Conservation (phyloP, 2,329 filamentous ascomycete genomes). For the Diaporthe nobilis region DNA sequence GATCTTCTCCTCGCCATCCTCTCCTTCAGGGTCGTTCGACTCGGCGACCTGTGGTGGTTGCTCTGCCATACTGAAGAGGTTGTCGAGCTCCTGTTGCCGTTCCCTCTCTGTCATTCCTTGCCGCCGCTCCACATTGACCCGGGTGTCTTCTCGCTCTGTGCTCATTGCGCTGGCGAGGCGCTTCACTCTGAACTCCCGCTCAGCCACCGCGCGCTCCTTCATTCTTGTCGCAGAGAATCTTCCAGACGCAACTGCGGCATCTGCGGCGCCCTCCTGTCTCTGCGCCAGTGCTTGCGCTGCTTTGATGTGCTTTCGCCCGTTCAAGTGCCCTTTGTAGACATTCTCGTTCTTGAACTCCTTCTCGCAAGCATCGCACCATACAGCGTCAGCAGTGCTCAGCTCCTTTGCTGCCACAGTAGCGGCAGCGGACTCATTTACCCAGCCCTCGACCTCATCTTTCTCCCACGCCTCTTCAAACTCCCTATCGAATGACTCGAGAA, state of each 20-base stretch:
- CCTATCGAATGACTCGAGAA: constrained; percentile 81
- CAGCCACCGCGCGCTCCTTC: constrained; percentile 92
- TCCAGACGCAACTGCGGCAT: constrained; percentile 44
- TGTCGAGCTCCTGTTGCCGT: constrained; percentile 92
- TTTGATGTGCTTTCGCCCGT: constrained; percentile 92
- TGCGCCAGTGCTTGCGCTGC: constrained; percentile 77
- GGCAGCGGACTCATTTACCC: constrained; percentile 71
- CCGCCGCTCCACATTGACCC: constrained; percentile 94
- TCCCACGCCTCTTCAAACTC: constrained; percentile 91
- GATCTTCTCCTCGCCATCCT: constrained; percentile 87
- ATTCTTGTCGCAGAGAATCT: constrained; percentile 45
- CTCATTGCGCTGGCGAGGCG: constrained; percentile 86
- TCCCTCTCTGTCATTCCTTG: constrained; percentile 98
- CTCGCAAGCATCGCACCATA: constrained; percentile 93
- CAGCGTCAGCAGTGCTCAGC: constrained; percentile 69
- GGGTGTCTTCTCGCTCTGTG: constrained; percentile 88
- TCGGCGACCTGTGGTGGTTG: constrained; percentile 59
- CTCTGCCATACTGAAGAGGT: constrained; percentile 76
- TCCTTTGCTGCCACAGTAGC: constrained; percentile 52
- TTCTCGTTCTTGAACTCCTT: constrained; percentile 97
- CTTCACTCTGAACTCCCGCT: constrained; percentile 87
- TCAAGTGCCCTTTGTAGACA: constrained; percentile 90
- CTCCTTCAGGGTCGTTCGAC: constrained; percentile 77
- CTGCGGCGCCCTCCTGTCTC: constrained; percentile 56
- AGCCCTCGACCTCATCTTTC: constrained; percentile 83